Conservation (phyloP, 164 flowering plant species). For the Akebia trifoliata region DNA sequence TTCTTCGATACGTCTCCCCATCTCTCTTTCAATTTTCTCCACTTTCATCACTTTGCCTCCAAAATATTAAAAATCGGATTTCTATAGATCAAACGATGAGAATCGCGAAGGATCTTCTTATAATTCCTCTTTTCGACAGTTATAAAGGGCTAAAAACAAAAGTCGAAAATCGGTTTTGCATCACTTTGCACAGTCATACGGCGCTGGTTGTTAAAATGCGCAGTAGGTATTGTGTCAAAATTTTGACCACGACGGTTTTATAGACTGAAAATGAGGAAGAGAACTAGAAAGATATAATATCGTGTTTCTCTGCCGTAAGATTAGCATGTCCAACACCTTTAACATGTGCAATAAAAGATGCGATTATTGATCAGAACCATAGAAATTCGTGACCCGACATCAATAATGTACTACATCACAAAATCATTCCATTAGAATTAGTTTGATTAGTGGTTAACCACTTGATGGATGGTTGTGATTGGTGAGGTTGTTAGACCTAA, state of each 20-base stretch:
- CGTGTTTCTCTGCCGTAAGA: too few relatives aligned
- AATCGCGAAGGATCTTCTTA: conserved; percentile 12
- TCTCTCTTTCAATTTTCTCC: conserved; percentile 6
- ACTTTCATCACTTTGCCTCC: conserved; percentile 13
- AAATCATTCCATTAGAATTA: background rate
- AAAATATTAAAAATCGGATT: background rate
- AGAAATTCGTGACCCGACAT: too few relatives aligned
- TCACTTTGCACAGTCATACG: background rate
- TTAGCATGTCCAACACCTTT: too few relatives aligned
- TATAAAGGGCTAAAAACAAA: background rate
- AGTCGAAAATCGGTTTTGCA: background rate
- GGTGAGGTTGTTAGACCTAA: background rate
- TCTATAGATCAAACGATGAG: background rate
- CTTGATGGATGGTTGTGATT: background rate
- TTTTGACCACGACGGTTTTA: background rate
- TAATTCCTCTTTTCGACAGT: conserved; percentile 4
- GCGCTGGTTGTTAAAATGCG: conserved; percentile 14
- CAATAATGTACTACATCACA: background rate
- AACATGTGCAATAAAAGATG: too few relatives aligned
- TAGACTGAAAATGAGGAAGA: background rate
- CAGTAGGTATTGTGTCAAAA: background rate
- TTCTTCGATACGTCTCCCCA: conserved; percentile 26
- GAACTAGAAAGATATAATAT: too few relatives aligned
- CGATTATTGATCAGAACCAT: too few relatives aligned
- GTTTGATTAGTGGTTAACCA: background rate